phyloP scores from a whole-genome alignment of 345 rosid species.

The Melaleuca quinquenervia region DNA sequence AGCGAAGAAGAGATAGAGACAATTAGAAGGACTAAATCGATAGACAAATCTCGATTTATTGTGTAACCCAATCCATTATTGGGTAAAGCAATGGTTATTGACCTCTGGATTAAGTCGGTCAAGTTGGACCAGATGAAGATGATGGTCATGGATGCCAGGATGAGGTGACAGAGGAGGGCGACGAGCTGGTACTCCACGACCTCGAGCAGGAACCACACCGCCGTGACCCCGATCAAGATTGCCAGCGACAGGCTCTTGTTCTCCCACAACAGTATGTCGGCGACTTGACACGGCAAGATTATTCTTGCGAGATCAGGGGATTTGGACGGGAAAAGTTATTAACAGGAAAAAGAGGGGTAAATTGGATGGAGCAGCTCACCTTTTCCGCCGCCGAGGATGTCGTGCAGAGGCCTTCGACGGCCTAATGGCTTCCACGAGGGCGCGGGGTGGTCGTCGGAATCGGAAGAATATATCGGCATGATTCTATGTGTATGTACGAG shows the following conservation, averaged over 20 bases:
- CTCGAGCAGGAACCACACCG: slow-evolving; percentile 54
- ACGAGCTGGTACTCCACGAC: slow-evolving; percentile 51
- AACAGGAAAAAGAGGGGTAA: neutral
- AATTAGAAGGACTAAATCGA: neutral
- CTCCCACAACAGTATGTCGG: slow-evolving; percentile 60
- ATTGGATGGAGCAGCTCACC: slow-evolving; percentile 1
- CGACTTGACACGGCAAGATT: slow-evolving; percentile 23
- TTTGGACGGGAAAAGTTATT: neutral
- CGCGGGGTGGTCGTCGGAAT: neutral
- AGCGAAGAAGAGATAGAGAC: neutral
- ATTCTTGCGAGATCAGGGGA: neutral
- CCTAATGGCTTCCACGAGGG: neutral
- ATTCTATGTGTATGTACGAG: neutral
- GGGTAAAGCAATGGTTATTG: neutral
- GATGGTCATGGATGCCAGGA: slow-evolving; percentile 26
- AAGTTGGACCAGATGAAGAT: slow-evolving; percentile 53
- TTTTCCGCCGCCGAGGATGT: slow-evolving; percentile 20
- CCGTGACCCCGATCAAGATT: slow-evolving; percentile 37
- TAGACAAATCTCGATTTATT: neutral
- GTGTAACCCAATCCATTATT: neutral
- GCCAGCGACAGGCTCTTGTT: slow-evolving; percentile 47
- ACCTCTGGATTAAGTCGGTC: slow-evolving; percentile 36
- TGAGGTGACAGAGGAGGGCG: slow-evolving; percentile 42
- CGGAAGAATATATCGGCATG: slow-evolving; percentile 6
- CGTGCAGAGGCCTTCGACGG: slow-evolving; percentile 5